These are phyloP conservation scores for Butyriboletus loyo DNA, from an alignment of 768 basidiomycete genomes.

Conservation along the genomic window DNA sequence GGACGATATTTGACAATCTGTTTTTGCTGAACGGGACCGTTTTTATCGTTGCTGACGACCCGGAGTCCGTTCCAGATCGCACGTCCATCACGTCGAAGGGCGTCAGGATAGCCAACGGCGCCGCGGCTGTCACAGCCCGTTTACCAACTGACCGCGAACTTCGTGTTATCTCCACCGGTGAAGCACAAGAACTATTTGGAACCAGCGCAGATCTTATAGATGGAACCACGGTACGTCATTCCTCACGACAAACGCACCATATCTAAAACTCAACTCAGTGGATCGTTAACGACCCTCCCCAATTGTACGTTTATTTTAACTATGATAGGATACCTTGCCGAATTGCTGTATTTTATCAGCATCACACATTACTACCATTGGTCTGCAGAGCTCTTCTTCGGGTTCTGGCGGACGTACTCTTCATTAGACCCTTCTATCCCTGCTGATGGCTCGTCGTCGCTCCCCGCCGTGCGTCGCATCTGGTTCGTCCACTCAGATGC, in stretches of 20 bases:
- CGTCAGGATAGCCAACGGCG: constrained; percentile 53
- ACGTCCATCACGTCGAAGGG: constrained; percentile 71
- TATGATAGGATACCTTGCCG: background rate
- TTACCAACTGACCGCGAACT: constrained; percentile 79
- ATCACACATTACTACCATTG: constrained; percentile 94
- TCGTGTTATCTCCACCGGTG: constrained; percentile 63
- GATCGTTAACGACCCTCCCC: constrained; percentile 79
- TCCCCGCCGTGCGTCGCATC: constrained; percentile 72
- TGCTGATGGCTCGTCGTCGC: constrained; percentile 59
- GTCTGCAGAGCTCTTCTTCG: constrained; percentile 88
- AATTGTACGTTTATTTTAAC: constrained; percentile 60
- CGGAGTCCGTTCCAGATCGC: constrained; percentile 61
- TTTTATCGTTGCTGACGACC: constrained; percentile 77
- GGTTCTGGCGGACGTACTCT: constrained; percentile 89
- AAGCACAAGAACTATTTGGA: constrained; percentile 71
- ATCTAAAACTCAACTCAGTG: constrained; percentile 43
- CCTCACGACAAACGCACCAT: background rate
- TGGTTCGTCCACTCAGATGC: constrained; percentile 74
- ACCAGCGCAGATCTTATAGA: constrained; percentile 69
- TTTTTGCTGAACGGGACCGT: constrained; percentile 80
- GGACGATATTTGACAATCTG: constrained; percentile 85
- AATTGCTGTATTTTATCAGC: constrained; percentile 34
- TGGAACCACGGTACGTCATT: constrained; percentile 61
- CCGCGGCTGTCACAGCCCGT: constrained; percentile 52
- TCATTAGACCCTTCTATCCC: constrained; percentile 72